Conservation (phyloP, 768 basidiomycete species). For the Termitomyces sp. region DNA sequence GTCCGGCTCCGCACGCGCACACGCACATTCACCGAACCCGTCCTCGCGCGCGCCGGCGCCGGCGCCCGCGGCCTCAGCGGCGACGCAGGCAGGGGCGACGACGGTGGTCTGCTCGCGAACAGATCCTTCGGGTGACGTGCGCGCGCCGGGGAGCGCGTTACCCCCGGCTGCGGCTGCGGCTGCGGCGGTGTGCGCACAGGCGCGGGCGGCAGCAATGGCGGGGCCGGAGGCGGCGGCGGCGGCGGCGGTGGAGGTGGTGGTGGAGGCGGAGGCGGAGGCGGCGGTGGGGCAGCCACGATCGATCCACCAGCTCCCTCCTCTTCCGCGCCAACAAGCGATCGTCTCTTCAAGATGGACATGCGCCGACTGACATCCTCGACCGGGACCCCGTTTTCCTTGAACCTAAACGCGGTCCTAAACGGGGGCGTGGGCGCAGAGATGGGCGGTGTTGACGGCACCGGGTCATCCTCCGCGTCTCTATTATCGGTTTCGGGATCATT, state of each 20-base stretch:
- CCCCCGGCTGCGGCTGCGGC: neutral
- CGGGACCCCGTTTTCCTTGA: slow-evolving; percentile 14
- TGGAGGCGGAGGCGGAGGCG: neutral
- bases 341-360: neutral
- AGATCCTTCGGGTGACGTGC: slow-evolving; percentile 19
- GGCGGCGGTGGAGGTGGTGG: neutral
- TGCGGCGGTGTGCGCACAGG: too few species aligned
- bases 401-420: slow-evolving; percentile 15
- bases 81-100: slow-evolving; percentile 58
- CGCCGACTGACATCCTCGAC: slow-evolving; percentile 2
- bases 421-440: slow-evolving; percentile 21
- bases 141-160: neutral
- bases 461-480: slow-evolving; percentile 47
- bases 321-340: slow-evolving; percentile 31
- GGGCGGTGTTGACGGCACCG: slow-evolving; percentile 49
- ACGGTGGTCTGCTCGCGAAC: slow-evolving; percentile 58
- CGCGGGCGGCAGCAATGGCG: neutral
- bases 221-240: neutral
- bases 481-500: slow-evolving; percentile 47
- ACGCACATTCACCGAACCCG: too few species aligned
- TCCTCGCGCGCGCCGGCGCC: slow-evolving; percentile 44
- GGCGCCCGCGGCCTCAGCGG: slow-evolving; percentile 59
- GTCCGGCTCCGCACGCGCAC: slow-evolving; percentile 2
- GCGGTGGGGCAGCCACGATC: neutral
- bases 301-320: neutral